A percentile compares a stretch with the other conserved stretches of the same genome.
phyloP scores from a whole-genome alignment of 768 basidiomycete species.

The Filobasidium floriforme region DNA sequence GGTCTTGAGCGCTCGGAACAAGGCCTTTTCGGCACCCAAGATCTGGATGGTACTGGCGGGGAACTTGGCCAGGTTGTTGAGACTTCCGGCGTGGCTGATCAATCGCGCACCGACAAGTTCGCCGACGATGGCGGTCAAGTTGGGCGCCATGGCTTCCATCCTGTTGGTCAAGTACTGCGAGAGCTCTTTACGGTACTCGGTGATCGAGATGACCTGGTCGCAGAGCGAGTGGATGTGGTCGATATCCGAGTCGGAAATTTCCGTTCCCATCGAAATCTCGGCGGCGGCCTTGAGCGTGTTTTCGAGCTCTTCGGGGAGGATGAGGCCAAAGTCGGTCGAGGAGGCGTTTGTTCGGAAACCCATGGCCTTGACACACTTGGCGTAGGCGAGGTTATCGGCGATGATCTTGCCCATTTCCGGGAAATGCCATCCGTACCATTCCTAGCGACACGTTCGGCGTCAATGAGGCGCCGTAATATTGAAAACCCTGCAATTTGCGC shows the following conservation, averaged over 20 bases:
- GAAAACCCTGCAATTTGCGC: no score
- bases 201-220: conserved; percentile 96
- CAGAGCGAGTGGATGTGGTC: conserved; percentile 93
- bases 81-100: conserved; percentile 54
- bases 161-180: conserved; percentile 94
- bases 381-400: conserved; percentile 92
- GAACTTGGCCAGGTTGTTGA: conserved; percentile 50
- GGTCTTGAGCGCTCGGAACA: conserved; percentile 51
- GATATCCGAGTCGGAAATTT: conserved; percentile 94
- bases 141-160: conserved; percentile 97
- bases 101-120: conserved; percentile 68
- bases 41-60: conserved; percentile 52
- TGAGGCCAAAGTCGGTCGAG: conserved; percentile 71
- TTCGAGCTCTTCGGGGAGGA: conserved; percentile 96
- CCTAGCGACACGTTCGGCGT: conserved; percentile 50
- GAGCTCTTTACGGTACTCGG: conserved; percentile 86
- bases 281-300: conserved; percentile 88
- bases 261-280: conserved; percentile 98
- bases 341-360: conserved; percentile 95
- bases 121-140: conserved; percentile 76
- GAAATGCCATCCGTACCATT: conserved; percentile 99
- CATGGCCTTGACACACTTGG: conserved; percentile 86
- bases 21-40: conserved; percentile 50
- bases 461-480: no score
- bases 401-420: conserved; percentile 99